A percentile compares a stretch with the other conserved stretches of the same genome.
These are phyloP conservation scores for Amanita rimosa DNA, from an alignment of 768 basidiomycete species.

Conservation along the genomic window DNA sequence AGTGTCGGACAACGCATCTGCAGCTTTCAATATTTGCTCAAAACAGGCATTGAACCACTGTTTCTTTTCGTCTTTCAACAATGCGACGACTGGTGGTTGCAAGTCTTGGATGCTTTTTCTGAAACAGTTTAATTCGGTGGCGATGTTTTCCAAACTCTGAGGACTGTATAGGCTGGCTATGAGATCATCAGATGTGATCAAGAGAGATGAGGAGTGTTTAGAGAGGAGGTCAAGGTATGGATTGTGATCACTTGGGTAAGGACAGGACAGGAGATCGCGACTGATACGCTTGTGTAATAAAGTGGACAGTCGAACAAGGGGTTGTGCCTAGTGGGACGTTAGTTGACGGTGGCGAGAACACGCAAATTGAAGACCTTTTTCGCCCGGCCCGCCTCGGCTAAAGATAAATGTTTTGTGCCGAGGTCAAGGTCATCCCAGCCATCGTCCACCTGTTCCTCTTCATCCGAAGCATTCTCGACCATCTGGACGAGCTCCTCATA, in stretches of 20 bases:
- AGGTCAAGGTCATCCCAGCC: slow-evolving; percentile 61
- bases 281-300: slow-evolving; percentile 54
- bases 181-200: slow-evolving; percentile 53
- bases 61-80: slow-evolving; percentile 22
- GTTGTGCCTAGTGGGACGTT: slow-evolving; percentile 35
- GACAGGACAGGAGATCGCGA: slow-evolving; percentile 32
- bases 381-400: slow-evolving; percentile 41
- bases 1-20: slow-evolving; percentile 9
- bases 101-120: slow-evolving; percentile 25
- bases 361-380: slow-evolving; percentile 34
- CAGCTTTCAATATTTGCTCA: slow-evolving; percentile 42
- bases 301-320: slow-evolving; percentile 44
- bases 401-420: slow-evolving; percentile 29
- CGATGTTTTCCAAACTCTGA: slow-evolving; percentile 36
- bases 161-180: slow-evolving; percentile 56
- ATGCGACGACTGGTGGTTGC: slow-evolving; percentile 16
- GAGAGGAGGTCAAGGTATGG: slow-evolving; percentile 39
- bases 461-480: slow-evolving; percentile 25
- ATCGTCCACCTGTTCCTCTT: slow-evolving; percentile 27
- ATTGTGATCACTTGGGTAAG: slow-evolving; percentile 12
- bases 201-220: slow-evolving; percentile 35
- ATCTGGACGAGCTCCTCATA: slow-evolving; percentile 47
- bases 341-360: slow-evolving; percentile 1
- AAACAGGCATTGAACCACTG: slow-evolving; percentile 58
- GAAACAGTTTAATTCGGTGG: slow-evolving; percentile 26